These are phyloP conservation scores for Suhomyces kunorum DNA, from an alignment of 1,139 yeast species.

Conservation along the genomic window DNA sequence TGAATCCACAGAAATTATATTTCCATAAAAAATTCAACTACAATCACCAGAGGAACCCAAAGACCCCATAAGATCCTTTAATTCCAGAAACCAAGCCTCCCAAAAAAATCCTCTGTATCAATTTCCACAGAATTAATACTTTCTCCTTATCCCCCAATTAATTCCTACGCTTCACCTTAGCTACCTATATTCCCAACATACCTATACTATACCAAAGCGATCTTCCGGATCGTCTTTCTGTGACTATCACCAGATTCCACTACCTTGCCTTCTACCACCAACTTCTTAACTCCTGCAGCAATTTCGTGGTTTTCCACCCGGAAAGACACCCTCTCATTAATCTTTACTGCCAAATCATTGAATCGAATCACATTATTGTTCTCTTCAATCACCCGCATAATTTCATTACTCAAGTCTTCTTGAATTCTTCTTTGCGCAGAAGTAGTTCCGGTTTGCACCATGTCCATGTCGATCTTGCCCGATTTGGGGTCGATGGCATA, in stretches of 20 bases:
- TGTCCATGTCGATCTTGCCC: conserved; percentile 95
- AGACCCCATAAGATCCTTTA: too few relatives aligned
- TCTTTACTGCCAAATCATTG: conserved; percentile 58
- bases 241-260: conserved; percentile 73
- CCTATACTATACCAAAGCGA: conserved; percentile 26
- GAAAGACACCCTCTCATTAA: conserved; percentile 70
- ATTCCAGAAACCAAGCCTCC: too few relatives aligned
- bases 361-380: conserved; percentile 52
- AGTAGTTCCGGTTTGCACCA: conserved; percentile 95
- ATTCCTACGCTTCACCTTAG: neutral
- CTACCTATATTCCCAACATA: neutral
- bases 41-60: too few relatives aligned
- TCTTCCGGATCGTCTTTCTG: conserved; percentile 63
- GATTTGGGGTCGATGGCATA: conserved; percentile 98
- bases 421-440: conserved; percentile 79
- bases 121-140: too few relatives aligned
- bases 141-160: too few relatives aligned
- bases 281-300: conserved; percentile 63
- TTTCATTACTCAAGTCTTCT: conserved; percentile 68
- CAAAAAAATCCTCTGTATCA: too few relatives aligned
- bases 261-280: conserved; percentile 76
- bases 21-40: too few relatives aligned
- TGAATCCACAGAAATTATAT: too few relatives aligned
- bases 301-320: conserved; percentile 73
- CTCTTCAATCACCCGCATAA: conserved; percentile 49